Conservation (phyloP, 495 filamentous ascomycete species). For the Aspergillus nidulans region DNA sequence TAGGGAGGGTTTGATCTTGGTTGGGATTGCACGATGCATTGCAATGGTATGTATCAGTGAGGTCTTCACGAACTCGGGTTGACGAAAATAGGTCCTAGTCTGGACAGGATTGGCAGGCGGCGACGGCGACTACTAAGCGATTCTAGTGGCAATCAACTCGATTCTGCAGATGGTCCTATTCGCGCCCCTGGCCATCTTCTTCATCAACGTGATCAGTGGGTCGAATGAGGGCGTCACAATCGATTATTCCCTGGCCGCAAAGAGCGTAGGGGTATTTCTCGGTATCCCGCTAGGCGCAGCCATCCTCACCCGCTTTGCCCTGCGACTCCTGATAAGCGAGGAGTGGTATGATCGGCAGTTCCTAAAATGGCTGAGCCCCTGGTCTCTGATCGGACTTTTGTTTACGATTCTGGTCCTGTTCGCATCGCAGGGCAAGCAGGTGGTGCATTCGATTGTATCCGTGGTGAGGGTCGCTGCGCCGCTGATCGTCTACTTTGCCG, state of each 20-base stretch:
- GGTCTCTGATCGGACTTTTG: conserved; percentile 76
- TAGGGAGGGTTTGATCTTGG: conserved; percentile 69
- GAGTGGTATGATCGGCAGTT: conserved; percentile 66
- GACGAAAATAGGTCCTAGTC: conserved; percentile 55
- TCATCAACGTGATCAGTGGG: conserved; percentile 64
- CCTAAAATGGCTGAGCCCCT: conserved; percentile 63
- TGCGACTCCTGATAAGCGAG: conserved; percentile 51
- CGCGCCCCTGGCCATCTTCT: conserved; percentile 75
- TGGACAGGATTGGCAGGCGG: conserved; percentile 78
- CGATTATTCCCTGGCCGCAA: conserved; percentile 68
- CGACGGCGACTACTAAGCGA: conserved; percentile 80
- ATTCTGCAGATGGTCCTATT: conserved; percentile 83
- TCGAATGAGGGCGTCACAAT: conserved; percentile 37
- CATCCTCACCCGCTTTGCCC: conserved; percentile 62
- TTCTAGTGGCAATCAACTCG: conserved; percentile 85
- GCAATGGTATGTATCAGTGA: conserved; percentile 66
- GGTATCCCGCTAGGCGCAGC: conserved; percentile 82
- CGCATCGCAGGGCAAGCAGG: conserved; percentile 71
- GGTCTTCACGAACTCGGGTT: too few relatives aligned
- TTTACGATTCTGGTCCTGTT: conserved; percentile 86
- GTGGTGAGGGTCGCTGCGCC: conserved; percentile 78
- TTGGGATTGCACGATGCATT: conserved; percentile 75
- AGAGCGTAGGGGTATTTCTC: conserved; percentile 76
- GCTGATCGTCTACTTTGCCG: conserved; percentile 70
- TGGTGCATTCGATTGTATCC: conserved; percentile 79